Evolutionary conservation across 768 basidiomycete genomes (phyloP).

Genomic region (Leucocoprinus birnbaumii): DNA sequence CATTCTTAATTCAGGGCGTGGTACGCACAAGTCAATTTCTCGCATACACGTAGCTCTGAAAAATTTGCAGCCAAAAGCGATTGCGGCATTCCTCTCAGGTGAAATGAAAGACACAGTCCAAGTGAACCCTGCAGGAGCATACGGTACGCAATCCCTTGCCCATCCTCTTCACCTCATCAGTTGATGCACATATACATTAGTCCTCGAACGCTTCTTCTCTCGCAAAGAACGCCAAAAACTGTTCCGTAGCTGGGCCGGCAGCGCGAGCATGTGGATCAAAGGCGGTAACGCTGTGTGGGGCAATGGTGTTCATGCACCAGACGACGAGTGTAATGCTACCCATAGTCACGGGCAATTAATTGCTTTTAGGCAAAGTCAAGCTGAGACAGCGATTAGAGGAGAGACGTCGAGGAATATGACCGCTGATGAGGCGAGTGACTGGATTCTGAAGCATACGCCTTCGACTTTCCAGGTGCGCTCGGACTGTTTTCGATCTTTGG

Average conservation of each 20-base stretch:
- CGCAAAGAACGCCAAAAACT: conserved; percentile 83
- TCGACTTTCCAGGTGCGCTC: conserved; percentile 67
- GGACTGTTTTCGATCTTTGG: neutral
- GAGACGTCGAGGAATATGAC: conserved; percentile 63
- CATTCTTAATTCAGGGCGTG: conserved; percentile 59
- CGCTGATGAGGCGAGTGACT: conserved; percentile 65
- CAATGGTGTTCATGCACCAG: conserved; percentile 69
- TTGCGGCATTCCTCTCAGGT: conserved; percentile 92
- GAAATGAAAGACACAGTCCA: conserved; percentile 95
- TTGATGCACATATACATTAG: conserved; percentile 29
- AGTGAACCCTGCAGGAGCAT: conserved; percentile 77
- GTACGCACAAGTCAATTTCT: conserved; percentile 31
- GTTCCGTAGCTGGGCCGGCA: conserved; percentile 94
- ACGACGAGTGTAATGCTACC: conserved; percentile 53
- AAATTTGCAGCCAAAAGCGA: conserved; percentile 77
- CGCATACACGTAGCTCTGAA: neutral
- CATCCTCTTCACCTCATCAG: neutral
- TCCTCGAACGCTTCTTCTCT: conserved; percentile 88
- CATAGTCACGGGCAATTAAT: conserved; percentile 82
- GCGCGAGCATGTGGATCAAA: conserved; percentile 94
- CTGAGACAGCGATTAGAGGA: conserved; percentile 19
- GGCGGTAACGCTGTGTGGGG: conserved; percentile 89
- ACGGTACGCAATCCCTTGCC: conserved; percentile 40
- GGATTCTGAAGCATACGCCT: conserved; percentile 84
- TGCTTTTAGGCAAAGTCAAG: conserved; percentile 56